Evolutionary conservation across 1,284 basidiomycete species (phyloP), one percentile per base, ranked within the genome.

Genomic region (Fomes fomentarius): DNA sequence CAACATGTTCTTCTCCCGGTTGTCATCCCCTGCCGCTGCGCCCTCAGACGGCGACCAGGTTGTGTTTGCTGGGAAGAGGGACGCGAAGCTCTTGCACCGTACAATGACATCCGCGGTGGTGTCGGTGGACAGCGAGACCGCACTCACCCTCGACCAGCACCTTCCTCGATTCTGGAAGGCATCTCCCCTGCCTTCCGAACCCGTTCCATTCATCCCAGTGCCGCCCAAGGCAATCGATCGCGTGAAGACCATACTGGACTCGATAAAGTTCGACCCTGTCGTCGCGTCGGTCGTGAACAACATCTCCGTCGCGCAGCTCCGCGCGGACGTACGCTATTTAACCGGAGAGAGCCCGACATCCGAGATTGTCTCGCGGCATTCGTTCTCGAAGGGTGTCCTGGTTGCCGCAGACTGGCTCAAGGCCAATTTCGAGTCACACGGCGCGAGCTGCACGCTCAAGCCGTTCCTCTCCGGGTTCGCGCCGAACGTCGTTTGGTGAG

Each of bases 401-500:
- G 73, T 78, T 15, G 93, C 93, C 17, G 91, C 91, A 0, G 67
- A 77, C 12, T 96, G 91, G 91, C 77, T 95, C 57, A 87, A 85
- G 71, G 73, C 74, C 33, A 76, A 77, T 53, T 84, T 94, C 40
- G 89, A 93, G 71, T 73, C 74, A 4, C 83, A 85, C 0, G 93
- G 93, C 3, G 91, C 90, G 0, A 71, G 69, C 4, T 96, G 93
- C 71, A 74, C 81, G 59, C 76, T 91, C 31, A 77, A 78, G 60
- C 65, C 73, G 0, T 95, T 92, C 78, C 70, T 87, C 19, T 15
- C 50, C 6, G 91, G 89, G 12, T 94, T 93, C 66, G 79, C 90
- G 7, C 93, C 93, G 10, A 93, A 94, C 66, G 84, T 96, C 38
- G 78, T 95, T 56, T 95, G 93, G 87, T 88, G 63, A 33, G 74